Base-by-base conservation (phyloP, 1,284 basidiomycete genomes). In the Tylopilus sp. region DNA sequence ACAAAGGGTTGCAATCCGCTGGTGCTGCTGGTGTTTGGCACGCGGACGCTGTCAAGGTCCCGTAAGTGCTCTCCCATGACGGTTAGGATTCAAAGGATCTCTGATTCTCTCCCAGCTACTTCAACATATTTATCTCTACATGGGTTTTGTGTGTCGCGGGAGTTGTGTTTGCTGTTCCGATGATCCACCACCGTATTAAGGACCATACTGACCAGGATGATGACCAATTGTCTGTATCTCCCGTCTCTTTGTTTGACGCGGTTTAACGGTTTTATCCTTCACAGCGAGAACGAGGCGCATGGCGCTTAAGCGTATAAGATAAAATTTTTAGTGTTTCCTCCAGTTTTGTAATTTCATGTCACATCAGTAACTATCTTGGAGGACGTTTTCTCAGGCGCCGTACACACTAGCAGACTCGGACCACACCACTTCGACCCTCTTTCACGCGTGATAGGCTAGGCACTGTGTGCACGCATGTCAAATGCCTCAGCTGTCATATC, bases 71-170 rank as follows among this genome's bases (percentile, higher is more conserved):
- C n/a, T 39, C 18, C 23, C 21, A 3, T 29, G n/a, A 28, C 18
- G 16, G 6, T 11, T 30, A 12, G 29, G 16, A 28, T n/a, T 43
- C 8, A 13, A 29, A 31, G 10, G 4, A 40, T 26, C 38, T n/a
- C 15, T 11, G 25, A 15, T 19, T 11, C 40, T 31, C 12, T 37
- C 8, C 57, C 37, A 72, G 71, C 15, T 71, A 61, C 54, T 69
- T 71, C 59, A 71, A 55, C 45, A 68, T 73, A 23, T 71, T 71
- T 48, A 55, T 63, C 36, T 71, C 71, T 15, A 71, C 70, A 3
- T 71, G 70, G 70, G 58, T 58, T 21, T 59, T 71, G 38, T 58
- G 66, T 34, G 64, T 57, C 2, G 70, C 49, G 4, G 71, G 70
- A 19, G 56, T 73, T 25, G 1, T 66, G 34, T 71, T 56, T 43